Percentiles rank a stretch among this genome's conserved stretches.
phyloP scores from a whole-genome alignment of 768 basidiomycete species.

The Austroboletus eburneus region DNA sequence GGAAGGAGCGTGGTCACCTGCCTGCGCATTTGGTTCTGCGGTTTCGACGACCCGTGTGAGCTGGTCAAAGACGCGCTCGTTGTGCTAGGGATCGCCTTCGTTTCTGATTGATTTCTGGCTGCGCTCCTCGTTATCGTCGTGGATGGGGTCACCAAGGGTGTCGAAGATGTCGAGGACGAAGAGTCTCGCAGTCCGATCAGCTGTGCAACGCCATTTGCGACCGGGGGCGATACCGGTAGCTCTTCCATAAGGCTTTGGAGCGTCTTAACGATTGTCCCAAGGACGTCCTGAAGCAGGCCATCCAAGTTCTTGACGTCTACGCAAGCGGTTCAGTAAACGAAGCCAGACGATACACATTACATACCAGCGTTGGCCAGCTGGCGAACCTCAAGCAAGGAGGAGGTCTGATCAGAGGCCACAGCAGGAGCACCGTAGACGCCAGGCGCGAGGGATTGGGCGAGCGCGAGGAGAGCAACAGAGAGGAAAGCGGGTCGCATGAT shows the following conservation, averaged over 20 bases:
- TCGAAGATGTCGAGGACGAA: background rate
- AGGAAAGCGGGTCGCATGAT: slow-evolving; percentile 23
- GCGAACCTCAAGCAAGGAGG: slow-evolving; percentile 8
- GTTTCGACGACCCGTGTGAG: background rate
- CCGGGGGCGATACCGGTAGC: background rate
- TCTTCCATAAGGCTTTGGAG: too few relatives aligned
- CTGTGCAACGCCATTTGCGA: background rate
- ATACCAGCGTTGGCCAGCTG: background rate
- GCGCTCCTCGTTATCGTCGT: slow-evolving; percentile 1
- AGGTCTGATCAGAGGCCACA: slow-evolving; percentile 1
- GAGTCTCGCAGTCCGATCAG: background rate
- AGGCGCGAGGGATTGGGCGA: slow-evolving; percentile 13
- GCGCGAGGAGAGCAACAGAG: slow-evolving; percentile 17
- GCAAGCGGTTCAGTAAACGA: slow-evolving; percentile 1
- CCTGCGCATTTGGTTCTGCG: slow-evolving; percentile 7
- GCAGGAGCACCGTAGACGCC: slow-evolving; percentile 17
- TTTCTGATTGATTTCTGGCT: background rate
- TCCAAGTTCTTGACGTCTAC: too few relatives aligned
- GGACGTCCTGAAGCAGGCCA: too few relatives aligned
- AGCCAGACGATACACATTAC: background rate
- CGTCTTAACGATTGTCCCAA: too few relatives aligned
- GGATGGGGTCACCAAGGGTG: background rate
- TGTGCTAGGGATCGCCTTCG: background rate
- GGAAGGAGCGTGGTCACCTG: slow-evolving; percentile 1
- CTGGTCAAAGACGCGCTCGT: background rate